Evolutionary conservation across 805 yeast genomes (phyloP), one percentile per base, ranked within the genome.

Genomic region (Zygoascus flipseniorum): DNA sequence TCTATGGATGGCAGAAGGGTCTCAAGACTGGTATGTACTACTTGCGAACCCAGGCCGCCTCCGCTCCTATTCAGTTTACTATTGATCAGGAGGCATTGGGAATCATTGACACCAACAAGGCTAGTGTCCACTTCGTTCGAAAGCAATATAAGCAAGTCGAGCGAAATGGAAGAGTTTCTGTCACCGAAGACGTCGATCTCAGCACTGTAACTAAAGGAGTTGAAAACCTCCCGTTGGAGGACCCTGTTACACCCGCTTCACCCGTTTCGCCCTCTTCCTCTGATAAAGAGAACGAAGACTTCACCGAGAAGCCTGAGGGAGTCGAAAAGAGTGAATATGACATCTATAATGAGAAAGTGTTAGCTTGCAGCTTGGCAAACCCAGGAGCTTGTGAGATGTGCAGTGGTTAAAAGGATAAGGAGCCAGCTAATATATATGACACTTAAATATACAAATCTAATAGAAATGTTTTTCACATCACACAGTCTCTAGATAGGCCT

Each of bases 371-470:
- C 53, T 89, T 93, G 69, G 83, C 86, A 55, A 92, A 93, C 75
- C 97, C 97, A 55, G 98, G 88, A 74, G 82, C 98, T 50, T 92
- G 99, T 74, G 92, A 92, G 67, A 93, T 93, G 98, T 93, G 99
- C 77, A 92, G 98, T 56, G 98, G 98, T 76, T 93, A 74, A 53
- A 41, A 26, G 6, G 16, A 31, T 19, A 37, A 4, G 18, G 18
- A 37, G 42, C 8, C 4, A 8, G n/a, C 18, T 37, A 37, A 37
- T 37, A 37, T 10, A 18, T 19, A 42, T 42, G 26, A 42, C 13
- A 42, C 44, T 4, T 18, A 4, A 42, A 19, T 18, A 42, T 42
- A 42, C 20, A 14, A 41, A 19, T 42, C 8, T 37, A 37, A 37
- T 37, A 37, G 18, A 37, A 8, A 37, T 37, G 42, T 37, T 8